These are phyloP conservation scores for Penicillium sp. DNA, from an alignment of 2,329 filamentous ascomycete species.

Conservation along the genomic window DNA sequence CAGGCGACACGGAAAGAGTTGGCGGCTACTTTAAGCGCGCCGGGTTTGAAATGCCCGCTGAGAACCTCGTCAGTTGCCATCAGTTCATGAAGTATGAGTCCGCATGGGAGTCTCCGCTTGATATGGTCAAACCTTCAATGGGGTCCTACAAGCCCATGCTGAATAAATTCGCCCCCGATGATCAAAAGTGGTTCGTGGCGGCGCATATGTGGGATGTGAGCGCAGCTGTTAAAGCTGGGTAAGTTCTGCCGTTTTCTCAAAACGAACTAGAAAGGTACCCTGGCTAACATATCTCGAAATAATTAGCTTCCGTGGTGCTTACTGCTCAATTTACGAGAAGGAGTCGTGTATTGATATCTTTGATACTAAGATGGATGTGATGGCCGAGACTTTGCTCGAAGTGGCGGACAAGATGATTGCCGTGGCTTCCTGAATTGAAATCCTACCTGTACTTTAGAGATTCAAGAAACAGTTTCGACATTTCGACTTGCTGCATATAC, in stretches of 20 bases:
- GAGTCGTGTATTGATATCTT: conserved; percentile 46
- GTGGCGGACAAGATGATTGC: conserved; percentile 39
- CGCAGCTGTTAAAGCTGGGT: conserved; percentile 43
- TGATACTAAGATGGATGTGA: conserved; percentile 44
- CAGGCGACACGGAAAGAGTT: conserved; percentile 45
- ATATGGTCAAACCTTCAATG: conserved; percentile 45
- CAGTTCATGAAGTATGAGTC: not conserved
- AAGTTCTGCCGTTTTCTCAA: not conserved
- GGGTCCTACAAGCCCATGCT: conserved; percentile 41
- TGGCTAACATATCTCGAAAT: not conserved
- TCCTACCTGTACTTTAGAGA: not conserved
- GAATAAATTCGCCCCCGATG: conserved; percentile 33
- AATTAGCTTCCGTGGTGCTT: conserved; percentile 43
- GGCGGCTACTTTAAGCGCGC: conserved; percentile 45
- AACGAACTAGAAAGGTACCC: not conserved
- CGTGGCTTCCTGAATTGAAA: conserved; percentile 1
- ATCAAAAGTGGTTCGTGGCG: conserved; percentile 49
- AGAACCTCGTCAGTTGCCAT: conserved; percentile 45
- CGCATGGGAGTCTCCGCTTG: conserved; percentile 30
- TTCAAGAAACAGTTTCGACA: not conserved
- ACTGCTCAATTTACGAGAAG: conserved; percentile 47
- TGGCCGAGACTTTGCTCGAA: conserved; percentile 39
- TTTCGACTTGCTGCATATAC: not conserved
- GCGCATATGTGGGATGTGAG: conserved; percentile 54
- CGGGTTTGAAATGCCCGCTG: conserved; percentile 43